A percentile compares a stretch with the other conserved stretches of the same genome.
These are phyloP conservation scores for Vanrija pseudolonga DNA, from an alignment of 1,284 basidiomycete genomes.

Conservation along the genomic window DNA sequence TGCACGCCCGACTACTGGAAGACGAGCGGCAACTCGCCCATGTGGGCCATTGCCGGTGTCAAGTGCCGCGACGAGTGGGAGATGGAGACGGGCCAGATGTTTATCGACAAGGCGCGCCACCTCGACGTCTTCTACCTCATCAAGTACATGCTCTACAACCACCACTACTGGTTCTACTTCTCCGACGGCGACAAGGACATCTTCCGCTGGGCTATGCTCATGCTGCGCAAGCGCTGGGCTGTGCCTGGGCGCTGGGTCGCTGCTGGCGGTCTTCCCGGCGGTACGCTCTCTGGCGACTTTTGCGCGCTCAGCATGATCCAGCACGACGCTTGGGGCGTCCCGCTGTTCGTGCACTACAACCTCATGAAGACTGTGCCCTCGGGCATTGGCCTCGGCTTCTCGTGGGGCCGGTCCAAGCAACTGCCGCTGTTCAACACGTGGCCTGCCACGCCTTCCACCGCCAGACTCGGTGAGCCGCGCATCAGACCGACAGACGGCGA, in stretches of 20 bases:
- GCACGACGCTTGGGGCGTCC: conserved; percentile 49
- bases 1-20: conserved; percentile 49
- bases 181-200: conserved; percentile 56
- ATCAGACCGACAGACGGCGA: conserved; percentile 31
- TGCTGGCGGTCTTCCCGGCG: conserved; percentile 45
- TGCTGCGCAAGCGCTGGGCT: conserved; percentile 54
- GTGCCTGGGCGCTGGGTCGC: conserved; percentile 53
- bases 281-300: conserved; percentile 43
- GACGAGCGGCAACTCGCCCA: conserved; percentile 48
- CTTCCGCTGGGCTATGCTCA: conserved; percentile 52
- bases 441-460: conserved; percentile 30
- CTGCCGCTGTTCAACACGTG: conserved; percentile 40
- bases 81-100: conserved; percentile 53
- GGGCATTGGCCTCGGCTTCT: conserved; percentile 44
- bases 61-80: conserved; percentile 55
- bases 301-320: conserved; percentile 53
- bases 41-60: conserved; percentile 53
- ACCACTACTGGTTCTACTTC: conserved; percentile 51
- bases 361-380: conserved; percentile 52
- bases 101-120: conserved; percentile 52
- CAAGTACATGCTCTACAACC: conserved; percentile 51
- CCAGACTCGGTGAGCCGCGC: conserved; percentile 31
- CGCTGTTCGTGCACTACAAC: conserved; percentile 53
- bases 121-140: conserved; percentile 51
- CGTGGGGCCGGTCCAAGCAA: conserved; percentile 50